Evolutionary conservation across 495 filamentous ascomycete species (phyloP), one percentile per base, ranked within the genome.

Genomic region (Clavariopsis aquatica): DNA sequence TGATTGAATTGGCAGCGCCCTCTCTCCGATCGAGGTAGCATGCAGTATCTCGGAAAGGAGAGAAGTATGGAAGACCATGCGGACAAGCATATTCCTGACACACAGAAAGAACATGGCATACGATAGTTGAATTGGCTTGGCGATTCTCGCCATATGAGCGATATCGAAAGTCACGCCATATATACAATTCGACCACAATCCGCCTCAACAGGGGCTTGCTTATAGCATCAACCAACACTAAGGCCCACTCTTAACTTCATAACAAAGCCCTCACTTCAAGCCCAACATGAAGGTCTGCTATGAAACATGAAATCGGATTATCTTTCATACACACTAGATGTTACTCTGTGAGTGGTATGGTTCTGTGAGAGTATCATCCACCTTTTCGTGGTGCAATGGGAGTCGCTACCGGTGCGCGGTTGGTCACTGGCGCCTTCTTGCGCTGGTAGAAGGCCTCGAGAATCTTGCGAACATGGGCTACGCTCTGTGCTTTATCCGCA

Each of bases 381-480:
- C 74, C 74, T 49, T 76, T 76, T 29, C 74, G 45, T 36, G 65
- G 65, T 17, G 66, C 70, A 6, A 69, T 66, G 17, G 72, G 71
- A 6, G 72, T 71, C 7, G 68, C 71, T 47, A 73, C 71, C 3
- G 67, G 52, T 5, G 61, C 58, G 17, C 69, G 58, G 51, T 64
- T 64, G 31, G 22, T 43, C 9, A 8, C 58, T 54, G 71, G 36
- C 38, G 62, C 52, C 67, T 77, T 75, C 66, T 69, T 69, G 49
- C 65, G 66, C 57, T 70, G 63, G 49, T 58, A 70, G 49, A 46
- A 69, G 45, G 62, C 69, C 58, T 76, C 74, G 65, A 89, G 84
- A 75, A 87, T 84, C 72, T 87, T 88, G 74, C 82, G 83, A 27
- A 89, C 84, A 61, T 84, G 79, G 38, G 70, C 74, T 41, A 89